Evolutionary conservation across 202 grass and related monocot genomes (phyloP).

Genomic region (Zoysia matrella): DNA sequence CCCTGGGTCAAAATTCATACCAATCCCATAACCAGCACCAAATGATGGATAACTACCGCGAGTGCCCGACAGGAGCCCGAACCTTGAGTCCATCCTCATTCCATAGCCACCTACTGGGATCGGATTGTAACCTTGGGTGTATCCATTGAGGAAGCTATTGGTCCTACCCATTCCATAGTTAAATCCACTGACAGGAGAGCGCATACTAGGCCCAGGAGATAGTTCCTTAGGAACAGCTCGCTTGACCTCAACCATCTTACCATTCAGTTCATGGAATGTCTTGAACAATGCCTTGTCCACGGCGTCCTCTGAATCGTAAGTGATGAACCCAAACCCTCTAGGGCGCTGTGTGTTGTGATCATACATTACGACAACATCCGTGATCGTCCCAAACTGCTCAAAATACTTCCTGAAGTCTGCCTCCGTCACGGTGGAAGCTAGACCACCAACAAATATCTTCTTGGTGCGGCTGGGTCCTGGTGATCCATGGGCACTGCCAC

Average conservation of each 20-base stretch:
- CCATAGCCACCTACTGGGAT: conserved; percentile 67
- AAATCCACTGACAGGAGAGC: conserved; percentile 63
- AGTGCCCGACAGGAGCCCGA: conserved; percentile 58
- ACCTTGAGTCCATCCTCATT: conserved; percentile 74
- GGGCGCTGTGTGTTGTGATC: conserved; percentile 85
- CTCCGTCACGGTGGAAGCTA: conserved; percentile 80
- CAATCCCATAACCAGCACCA: conserved; percentile 69
- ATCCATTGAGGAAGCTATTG: conserved; percentile 79
- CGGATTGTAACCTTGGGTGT: conserved; percentile 66
- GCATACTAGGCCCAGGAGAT: conserved; percentile 66
- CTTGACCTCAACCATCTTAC: conserved; percentile 92
- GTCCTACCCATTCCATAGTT: conserved; percentile 63
- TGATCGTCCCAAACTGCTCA: conserved; percentile 80
- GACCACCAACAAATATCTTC: conserved; percentile 89
- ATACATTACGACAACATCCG: conserved; percentile 85
- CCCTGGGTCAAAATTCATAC: conserved; percentile 72
- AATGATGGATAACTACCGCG: conserved; percentile 71
- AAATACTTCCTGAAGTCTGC: conserved; percentile 82
- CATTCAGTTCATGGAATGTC: conserved; percentile 87
- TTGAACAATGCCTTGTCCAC: conserved; percentile 82
- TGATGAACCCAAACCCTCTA: conserved; percentile 88
- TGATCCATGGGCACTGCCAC: conserved; percentile 59
- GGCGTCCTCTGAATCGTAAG: conserved; percentile 77
- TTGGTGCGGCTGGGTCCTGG: conserved; percentile 64
- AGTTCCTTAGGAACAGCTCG: conserved; percentile 80